phyloP scores from a whole-genome alignment of 208 protist genomes.

The Leishmania martiniquensis region DNA sequence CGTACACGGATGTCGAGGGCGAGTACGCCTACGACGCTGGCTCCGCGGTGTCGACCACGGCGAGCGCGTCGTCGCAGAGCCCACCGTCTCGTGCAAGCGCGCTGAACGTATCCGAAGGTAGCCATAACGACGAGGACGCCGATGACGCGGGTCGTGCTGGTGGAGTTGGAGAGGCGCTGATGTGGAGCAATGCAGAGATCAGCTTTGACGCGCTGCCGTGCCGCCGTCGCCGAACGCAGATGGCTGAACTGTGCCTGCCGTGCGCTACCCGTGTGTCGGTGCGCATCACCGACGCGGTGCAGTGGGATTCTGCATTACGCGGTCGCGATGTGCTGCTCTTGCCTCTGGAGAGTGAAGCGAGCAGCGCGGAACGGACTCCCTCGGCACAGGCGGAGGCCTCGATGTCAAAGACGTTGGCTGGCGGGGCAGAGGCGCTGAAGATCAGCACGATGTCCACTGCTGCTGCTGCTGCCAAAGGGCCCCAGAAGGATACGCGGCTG shows the following conservation, averaged over 20 bases:
- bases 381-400: not conserved
- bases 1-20: conserved; percentile 10
- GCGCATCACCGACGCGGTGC: conserved; percentile 6
- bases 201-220: conserved; percentile 32
- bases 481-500: not conserved
- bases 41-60: not conserved
- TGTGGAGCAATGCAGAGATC: not conserved
- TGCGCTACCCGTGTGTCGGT: conserved; percentile 30
- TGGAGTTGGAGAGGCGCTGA: not conserved
- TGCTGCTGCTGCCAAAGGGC: not conserved
- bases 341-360: conserved; percentile 27
- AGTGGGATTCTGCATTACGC: conserved; percentile 11
- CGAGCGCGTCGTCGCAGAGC: conserved; percentile 2
- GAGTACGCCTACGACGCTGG: conserved; percentile 14
- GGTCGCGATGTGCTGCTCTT: conserved; percentile 24
- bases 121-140: conserved; percentile 10
- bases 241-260: conserved; percentile 28
- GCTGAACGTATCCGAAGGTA: conserved; percentile 16
- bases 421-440: not conserved
- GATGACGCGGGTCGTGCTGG: not conserved
- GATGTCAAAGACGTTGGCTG: not conserved
- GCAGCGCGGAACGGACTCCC: conserved; percentile 4
- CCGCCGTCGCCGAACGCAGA: conserved; percentile 20
- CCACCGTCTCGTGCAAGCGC: conserved; percentile 10
- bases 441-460: not conserved